A percentile compares a stretch with the other conserved stretches of the same genome.
phyloP scores from a whole-genome alignment of 1,284 basidiomycete genomes.

The Puccinia polysora region DNA sequence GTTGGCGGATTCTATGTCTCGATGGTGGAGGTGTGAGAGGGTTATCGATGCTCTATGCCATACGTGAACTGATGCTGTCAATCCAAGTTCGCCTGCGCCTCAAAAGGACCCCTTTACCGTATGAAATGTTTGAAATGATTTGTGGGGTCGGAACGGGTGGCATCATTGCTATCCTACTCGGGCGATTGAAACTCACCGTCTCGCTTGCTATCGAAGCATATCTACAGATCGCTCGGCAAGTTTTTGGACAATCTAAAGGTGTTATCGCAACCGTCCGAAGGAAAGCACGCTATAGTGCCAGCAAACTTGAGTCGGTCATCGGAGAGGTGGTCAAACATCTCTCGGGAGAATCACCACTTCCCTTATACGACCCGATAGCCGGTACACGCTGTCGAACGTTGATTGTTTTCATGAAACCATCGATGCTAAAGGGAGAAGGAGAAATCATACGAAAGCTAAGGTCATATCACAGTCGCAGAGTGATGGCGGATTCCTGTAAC shows the following conservation, averaged over 20 bases:
- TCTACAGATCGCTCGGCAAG: constrained; percentile 38
- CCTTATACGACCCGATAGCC: constrained; percentile 15
- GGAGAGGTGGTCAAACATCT: constrained; percentile 31
- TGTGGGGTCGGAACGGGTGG: constrained; percentile 46
- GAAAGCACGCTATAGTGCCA: constrained; percentile 10
- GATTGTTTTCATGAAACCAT: constrained; percentile 15
- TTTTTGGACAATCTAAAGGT: constrained; percentile 45
- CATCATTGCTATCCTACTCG: constrained; percentile 46
- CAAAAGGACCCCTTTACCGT: constrained; percentile 25
- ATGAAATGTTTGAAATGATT: constrained; percentile 46
- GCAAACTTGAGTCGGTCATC: constrained; percentile 1
- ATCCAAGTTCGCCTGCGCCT: constrained; percentile 18
- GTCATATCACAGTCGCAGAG: constrained; percentile 9
- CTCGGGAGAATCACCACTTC: neutral
- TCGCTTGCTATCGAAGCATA: constrained; percentile 44
- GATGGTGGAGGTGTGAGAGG: constrained; percentile 47
- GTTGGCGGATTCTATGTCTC: constrained; percentile 45
- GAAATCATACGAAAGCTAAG: constrained; percentile 5
- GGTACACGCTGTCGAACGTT: constrained; percentile 23
- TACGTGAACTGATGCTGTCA: constrained; percentile 17
- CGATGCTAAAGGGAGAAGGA: neutral
- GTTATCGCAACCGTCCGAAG: neutral
- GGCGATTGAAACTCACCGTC: constrained; percentile 38
- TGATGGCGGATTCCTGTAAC: constrained; percentile 18
- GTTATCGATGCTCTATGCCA: constrained; percentile 32